These are phyloP conservation scores for Solanum commersonii DNA, from an alignment of 257 asterid genomes.

Conservation along the genomic window DNA sequence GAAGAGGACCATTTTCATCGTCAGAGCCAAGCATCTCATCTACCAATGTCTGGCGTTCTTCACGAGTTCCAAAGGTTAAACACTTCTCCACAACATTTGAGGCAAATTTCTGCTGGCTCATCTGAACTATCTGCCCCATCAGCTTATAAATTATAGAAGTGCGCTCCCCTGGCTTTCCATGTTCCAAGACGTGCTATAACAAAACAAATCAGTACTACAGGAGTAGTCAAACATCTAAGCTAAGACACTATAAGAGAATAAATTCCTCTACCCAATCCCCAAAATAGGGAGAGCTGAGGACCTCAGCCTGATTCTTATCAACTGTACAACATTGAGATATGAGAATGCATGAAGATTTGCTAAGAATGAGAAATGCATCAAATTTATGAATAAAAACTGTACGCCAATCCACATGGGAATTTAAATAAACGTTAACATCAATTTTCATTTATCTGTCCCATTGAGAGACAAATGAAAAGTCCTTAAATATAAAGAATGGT, in stretches of 20 bases:
- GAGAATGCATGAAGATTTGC: neutral
- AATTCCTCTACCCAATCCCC: neutral
- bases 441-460: neutral
- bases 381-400: neutral
- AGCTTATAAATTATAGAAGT: slow-evolving; percentile 43
- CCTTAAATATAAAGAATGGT: neutral
- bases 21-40: slow-evolving; percentile 66
- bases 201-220: neutral
- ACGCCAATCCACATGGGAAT: neutral
- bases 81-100: slow-evolving; percentile 40
- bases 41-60: slow-evolving; percentile 53
- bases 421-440: neutral
- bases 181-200: slow-evolving; percentile 62
- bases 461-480: neutral
- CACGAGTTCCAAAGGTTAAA: slow-evolving; percentile 56
- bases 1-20: slow-evolving; percentile 69
- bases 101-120: too few species aligned
- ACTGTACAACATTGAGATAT: neutral
- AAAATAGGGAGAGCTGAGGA: neutral
- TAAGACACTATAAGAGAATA: neutral
- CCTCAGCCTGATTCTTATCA: neutral
- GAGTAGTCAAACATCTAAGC: neutral
- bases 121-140: slow-evolving; percentile 48
- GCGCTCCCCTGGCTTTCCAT: slow-evolving; percentile 62
- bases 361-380: neutral